Evolutionary conservation across 2,329 filamentous ascomycete species (phyloP).

Genomic region (Knufia petricola): DNA sequence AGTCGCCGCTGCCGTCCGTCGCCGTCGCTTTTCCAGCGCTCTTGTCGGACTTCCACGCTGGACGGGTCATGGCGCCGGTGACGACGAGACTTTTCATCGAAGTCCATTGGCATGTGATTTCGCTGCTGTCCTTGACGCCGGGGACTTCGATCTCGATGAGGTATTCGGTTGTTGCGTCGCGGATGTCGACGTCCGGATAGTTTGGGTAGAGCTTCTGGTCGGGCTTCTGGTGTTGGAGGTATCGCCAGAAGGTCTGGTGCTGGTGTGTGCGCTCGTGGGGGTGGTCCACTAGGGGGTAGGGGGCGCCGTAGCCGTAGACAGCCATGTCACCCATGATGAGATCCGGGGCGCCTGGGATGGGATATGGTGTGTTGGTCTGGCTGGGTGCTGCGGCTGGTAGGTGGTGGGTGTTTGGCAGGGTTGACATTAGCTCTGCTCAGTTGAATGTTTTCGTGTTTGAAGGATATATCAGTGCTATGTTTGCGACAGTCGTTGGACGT

Average conservation of each 20-base stretch:
- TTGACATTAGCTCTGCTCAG: neutral
- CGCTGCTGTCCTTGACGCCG: slow-evolving; percentile 16
- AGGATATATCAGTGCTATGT: neutral
- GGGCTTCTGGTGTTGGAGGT: slow-evolving; percentile 12
- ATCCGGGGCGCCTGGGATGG: neutral
- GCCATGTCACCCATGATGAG: neutral
- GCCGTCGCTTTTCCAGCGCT: neutral
- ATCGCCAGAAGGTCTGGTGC: slow-evolving; percentile 14
- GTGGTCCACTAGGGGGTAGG: slow-evolving; percentile 18
- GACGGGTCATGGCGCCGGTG: slow-evolving; percentile 12
- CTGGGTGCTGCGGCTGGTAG: neutral
- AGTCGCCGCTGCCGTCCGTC: neutral
- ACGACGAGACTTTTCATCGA: slow-evolving; percentile 17
- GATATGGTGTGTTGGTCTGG: neutral
- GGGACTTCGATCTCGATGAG: slow-evolving; percentile 18
- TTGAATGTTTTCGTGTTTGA: neutral
- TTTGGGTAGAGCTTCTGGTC: slow-evolving; percentile 19
- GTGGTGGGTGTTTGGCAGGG: neutral
- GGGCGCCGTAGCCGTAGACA: slow-evolving; percentile 17
- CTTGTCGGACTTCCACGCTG: neutral
- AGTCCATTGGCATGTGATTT: slow-evolving; percentile 17
- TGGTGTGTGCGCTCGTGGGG: slow-evolving; percentile 15
- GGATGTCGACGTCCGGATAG: slow-evolving; percentile 18
- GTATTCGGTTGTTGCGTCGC: slow-evolving; percentile 17
- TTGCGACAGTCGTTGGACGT: neutral